Evolutionary conservation across 768 basidiomycete species (phyloP).

Genomic region (Leccinum olivaceopallidum): DNA sequence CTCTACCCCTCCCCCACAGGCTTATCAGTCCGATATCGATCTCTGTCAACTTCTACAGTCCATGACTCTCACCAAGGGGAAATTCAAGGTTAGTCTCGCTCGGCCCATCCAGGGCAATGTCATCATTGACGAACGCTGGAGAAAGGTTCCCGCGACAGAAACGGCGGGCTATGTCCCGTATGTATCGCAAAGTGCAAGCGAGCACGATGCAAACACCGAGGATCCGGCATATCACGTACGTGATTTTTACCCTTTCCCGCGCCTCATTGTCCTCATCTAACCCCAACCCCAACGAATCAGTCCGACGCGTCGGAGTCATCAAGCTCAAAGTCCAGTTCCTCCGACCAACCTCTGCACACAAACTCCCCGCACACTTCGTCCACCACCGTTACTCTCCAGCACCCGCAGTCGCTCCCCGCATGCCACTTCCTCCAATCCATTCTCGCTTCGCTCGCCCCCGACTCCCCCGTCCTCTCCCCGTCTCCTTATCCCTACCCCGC

Average conservation of each 20-base stretch:
- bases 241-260: background rate
- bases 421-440: slow-evolving; percentile 65
- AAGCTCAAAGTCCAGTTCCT: slow-evolving; percentile 44
- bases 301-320: slow-evolving; percentile 47
- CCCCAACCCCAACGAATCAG: slow-evolving; percentile 25
- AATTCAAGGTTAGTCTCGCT: slow-evolving; percentile 31
- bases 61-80: slow-evolving; percentile 45
- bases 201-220: slow-evolving; percentile 45
- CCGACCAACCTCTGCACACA: slow-evolving; percentile 21
- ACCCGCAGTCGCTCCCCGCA: slow-evolving; percentile 36
- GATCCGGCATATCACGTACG: slow-evolving; percentile 46
- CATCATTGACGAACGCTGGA: slow-evolving; percentile 30
- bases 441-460: slow-evolving; percentile 53
- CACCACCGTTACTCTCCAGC: slow-evolving; percentile 2
- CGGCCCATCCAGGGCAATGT: background rate
- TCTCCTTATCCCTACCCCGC: slow-evolving; percentile 34
- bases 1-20: slow-evolving; percentile 15
- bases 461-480: slow-evolving; percentile 35
- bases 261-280: background rate
- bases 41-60: slow-evolving; percentile 53
- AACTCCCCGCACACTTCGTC: slow-evolving; percentile 18
- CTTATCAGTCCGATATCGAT: slow-evolving; percentile 40
- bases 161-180: slow-evolving; percentile 22
- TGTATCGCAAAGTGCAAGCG: slow-evolving; percentile 37
- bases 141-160: slow-evolving; percentile 33